A percentile compares a stretch with the other conserved stretches of the same genome.
Evolutionary conservation across 2,329 filamentous ascomycete genomes (phyloP).

Genomic region (Botrytis deweyae): DNA sequence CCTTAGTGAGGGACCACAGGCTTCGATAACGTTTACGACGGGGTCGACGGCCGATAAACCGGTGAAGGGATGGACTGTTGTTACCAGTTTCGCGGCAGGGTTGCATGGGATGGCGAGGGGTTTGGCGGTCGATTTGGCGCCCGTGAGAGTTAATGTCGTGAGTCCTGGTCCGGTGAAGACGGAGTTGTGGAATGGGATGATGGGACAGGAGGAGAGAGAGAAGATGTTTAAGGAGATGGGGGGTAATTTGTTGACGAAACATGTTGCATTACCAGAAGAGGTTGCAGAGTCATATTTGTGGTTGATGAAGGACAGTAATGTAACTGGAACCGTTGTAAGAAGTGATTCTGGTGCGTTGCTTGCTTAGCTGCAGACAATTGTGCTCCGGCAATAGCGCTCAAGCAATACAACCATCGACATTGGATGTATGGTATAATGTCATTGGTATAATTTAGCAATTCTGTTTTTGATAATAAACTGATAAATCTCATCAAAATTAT

Average conservation of each 20-base stretch:
- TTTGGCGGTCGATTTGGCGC: constrained; percentile 62
- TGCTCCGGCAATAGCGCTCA: background rate
- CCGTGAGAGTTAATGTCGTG: constrained; percentile 63
- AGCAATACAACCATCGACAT: background rate
- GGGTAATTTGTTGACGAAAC: constrained; percentile 25
- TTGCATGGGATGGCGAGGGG: constrained; percentile 53
- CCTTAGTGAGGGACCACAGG: constrained; percentile 25
- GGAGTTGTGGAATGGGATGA: constrained; percentile 43
- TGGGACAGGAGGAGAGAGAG: constrained; percentile 41
- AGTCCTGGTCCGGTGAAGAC: constrained; percentile 55
- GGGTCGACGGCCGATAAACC: constrained; percentile 28
- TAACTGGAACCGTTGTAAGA: constrained; percentile 38
- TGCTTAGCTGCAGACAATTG: background rate
- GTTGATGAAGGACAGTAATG: constrained; percentile 45
- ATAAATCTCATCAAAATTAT: background rate
- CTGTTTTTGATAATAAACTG: background rate
- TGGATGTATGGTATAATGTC: background rate
- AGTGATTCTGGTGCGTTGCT: constrained; percentile 26
- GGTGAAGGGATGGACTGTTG: constrained; percentile 45
- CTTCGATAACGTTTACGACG: constrained; percentile 30
- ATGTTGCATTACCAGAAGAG: constrained; percentile 40
- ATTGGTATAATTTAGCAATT: too few species aligned
- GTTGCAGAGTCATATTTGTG: constrained; percentile 47
- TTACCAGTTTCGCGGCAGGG: constrained; percentile 50
- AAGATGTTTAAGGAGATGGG: constrained; percentile 28